phyloP scores from a whole-genome alignment of 2,329 filamentous ascomycete genomes.

The Colletotrichum liriopes region DNA sequence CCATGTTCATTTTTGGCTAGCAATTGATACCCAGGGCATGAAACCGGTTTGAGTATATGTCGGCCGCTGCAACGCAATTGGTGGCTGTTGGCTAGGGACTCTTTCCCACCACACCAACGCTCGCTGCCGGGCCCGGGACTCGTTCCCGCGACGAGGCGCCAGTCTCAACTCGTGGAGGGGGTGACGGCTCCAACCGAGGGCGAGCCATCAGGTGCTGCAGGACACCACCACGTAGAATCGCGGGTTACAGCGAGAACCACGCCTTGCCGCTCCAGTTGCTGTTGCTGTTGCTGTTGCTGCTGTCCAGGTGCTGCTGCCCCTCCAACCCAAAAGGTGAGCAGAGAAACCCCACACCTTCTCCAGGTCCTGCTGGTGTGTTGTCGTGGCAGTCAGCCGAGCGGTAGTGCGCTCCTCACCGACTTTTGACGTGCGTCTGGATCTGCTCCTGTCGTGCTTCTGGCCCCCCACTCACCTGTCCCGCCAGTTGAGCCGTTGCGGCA shows the following conservation, averaged over 20 bases:
- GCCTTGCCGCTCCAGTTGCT: background rate
- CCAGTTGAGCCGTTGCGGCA: background rate
- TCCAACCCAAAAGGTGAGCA: background rate
- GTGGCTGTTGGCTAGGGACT: background rate
- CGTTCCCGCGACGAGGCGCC: slow-evolving; percentile 7
- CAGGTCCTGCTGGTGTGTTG: slow-evolving; percentile 19
- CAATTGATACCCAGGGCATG: background rate
- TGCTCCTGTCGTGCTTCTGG: background rate
- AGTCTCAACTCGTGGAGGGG: background rate
- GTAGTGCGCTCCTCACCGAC: slow-evolving; percentile 38
- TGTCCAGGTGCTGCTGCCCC: background rate
- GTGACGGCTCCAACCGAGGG: background rate
- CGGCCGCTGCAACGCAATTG: slow-evolving; percentile 2
- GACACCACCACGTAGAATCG: background rate
- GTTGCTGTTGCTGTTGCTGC: background rate
- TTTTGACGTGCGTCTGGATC: slow-evolving; percentile 35
- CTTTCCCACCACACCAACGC: background rate
- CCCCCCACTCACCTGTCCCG: background rate
- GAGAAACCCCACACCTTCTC: slow-evolving; percentile 2
- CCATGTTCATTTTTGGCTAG: background rate
- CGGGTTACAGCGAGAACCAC: background rate
- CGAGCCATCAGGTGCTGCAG: slow-evolving; percentile 25
- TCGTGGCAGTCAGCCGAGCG: slow-evolving; percentile 40
- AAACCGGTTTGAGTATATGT: background rate
- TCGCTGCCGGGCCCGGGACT: slow-evolving; percentile 14